Base-by-base conservation (phyloP, 495 filamentous ascomycete species). In the Lasiosphaeria hispida region DNA sequence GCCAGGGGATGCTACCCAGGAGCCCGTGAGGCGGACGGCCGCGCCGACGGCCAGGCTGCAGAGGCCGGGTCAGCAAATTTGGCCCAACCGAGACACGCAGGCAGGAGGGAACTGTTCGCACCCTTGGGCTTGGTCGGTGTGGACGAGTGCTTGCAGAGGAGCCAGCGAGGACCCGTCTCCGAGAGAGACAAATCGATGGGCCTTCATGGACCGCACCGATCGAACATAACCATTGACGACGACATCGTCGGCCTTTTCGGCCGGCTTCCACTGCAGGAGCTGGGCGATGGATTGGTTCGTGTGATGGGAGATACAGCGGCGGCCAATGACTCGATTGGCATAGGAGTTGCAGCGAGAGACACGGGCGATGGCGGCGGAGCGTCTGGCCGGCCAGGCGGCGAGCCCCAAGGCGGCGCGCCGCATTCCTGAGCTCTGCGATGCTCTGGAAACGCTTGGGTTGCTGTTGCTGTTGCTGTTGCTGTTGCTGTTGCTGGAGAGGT, bases 141-240 rank as follows among this genome's bases (percentile, higher is more conserved):
- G 84, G 58, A 97, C 72, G 30, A 97, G 83, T 34, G 86, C 93
- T 75, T 98, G 95, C 42, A 97, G 65, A 43, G 91, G 75, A 48
- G 85, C 74, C 44, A 88, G 72, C 34, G 87, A 90, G 11, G 95
- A 96, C 36, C 94, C 94, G 78, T 98, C 94, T 4, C 87, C 85
- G 51, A 98, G 77, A 51, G 90, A 81, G 13, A 91, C 89, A 75
- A 98, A 98, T 11, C 86, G 84, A 58, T 85, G 76, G 42, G 78
- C 78, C 73, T 96, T 96, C 75, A 95, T 92, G 64, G 89, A 87
- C 55, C 95, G 84, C 55, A 97, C 84, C 13, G 90, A 90, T 47
- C 90, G 84, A 58, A 97, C 77, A 72, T 86, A 92, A 36, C 93
- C 94, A 66, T 89, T 80, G 58, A 96, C 76, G 43, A 73, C 69